phyloP scores from a whole-genome alignment of 495 filamentous ascomycete species.

The Umbilicaria muhlenbergii region DNA sequence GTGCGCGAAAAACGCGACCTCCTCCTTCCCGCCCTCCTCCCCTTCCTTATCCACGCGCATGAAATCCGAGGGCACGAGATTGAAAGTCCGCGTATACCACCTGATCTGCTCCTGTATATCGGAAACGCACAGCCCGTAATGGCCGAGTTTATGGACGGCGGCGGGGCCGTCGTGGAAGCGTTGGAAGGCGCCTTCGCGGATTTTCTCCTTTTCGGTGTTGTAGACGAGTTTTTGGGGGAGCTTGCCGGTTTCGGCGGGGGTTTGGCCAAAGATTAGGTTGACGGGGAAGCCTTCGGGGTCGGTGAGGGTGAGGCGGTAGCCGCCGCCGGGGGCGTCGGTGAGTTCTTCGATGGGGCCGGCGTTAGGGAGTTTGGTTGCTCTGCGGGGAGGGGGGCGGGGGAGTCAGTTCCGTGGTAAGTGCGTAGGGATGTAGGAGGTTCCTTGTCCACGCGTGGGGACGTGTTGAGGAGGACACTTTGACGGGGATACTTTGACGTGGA shows the following conservation, averaged over 20 bases:
- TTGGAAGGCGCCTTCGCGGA: constrained; percentile 17
- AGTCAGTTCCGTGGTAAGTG: constrained; percentile 1
- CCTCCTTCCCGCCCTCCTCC: constrained; percentile 9
- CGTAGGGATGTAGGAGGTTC: not conserved
- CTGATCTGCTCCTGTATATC: constrained; percentile 38
- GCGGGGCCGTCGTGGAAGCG: constrained; percentile 41
- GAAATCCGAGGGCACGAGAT: constrained; percentile 38
- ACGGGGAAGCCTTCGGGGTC: constrained; percentile 24
- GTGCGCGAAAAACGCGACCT: constrained; percentile 47
- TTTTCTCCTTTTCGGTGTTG: constrained; percentile 20
- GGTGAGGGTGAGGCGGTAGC: constrained; percentile 17
- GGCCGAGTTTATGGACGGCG: constrained; percentile 58
- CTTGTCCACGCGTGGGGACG: too few relatives aligned
- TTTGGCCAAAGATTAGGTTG: constrained; percentile 21
- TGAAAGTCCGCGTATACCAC: constrained; percentile 55
- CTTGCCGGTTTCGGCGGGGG: constrained; percentile 3
- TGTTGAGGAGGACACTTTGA: too few relatives aligned
- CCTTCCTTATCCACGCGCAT: constrained; percentile 14
- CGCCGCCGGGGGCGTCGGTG: constrained; percentile 19
- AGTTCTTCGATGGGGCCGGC: constrained; percentile 17
- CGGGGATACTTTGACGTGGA: not conserved
- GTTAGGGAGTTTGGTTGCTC: constrained; percentile 14
- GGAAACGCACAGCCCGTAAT: constrained; percentile 50
- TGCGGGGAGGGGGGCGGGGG: not conserved
- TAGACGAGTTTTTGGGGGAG: constrained; percentile 15